These are phyloP conservation scores for Debaryomyces hansenii DNA, from an alignment of 805 yeast species.

Conservation along the genomic window DNA sequence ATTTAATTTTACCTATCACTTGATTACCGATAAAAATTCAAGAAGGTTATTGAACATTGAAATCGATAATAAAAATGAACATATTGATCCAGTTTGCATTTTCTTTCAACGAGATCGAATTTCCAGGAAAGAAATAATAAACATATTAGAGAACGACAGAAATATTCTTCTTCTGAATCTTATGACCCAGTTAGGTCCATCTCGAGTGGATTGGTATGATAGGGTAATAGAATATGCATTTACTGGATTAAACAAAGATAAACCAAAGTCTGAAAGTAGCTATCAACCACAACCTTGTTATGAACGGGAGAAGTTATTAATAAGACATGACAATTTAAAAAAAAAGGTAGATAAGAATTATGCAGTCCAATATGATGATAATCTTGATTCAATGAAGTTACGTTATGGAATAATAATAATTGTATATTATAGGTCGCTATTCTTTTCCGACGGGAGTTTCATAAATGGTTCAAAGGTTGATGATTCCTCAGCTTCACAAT, in stretches of 20 bases:
- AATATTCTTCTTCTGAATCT: constrained; percentile 13
- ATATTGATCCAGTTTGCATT: neutral
- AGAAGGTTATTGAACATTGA: neutral
- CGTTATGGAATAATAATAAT: constrained; percentile 21
- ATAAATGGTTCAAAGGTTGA: constrained; percentile 3
- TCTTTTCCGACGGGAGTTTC: constrained; percentile 4
- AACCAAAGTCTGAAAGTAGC: constrained; percentile 6
- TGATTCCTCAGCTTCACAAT: no score
- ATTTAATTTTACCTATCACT: constrained; percentile 11
- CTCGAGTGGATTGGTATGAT: constrained; percentile 27
- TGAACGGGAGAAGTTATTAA: constrained; percentile 20
- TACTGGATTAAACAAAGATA: constrained; percentile 20
- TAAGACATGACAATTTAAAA: constrained; percentile 18
- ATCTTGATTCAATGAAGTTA: constrained; percentile 25
- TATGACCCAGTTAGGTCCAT: constrained; percentile 21
- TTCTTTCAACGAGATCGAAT: neutral
- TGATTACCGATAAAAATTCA: neutral
- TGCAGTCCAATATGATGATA: constrained; percentile 18
- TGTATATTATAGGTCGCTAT: constrained; percentile 17
- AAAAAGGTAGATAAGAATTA: constrained; percentile 8
- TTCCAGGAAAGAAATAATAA: neutral
- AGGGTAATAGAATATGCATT: constrained; percentile 26
- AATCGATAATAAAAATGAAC: neutral
- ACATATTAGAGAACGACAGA: constrained; percentile 1
- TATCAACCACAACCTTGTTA: constrained; percentile 10